Evolutionary conservation across 2,329 filamentous ascomycete genomes (phyloP).

Genomic region (Monilinia aucupariae): DNA sequence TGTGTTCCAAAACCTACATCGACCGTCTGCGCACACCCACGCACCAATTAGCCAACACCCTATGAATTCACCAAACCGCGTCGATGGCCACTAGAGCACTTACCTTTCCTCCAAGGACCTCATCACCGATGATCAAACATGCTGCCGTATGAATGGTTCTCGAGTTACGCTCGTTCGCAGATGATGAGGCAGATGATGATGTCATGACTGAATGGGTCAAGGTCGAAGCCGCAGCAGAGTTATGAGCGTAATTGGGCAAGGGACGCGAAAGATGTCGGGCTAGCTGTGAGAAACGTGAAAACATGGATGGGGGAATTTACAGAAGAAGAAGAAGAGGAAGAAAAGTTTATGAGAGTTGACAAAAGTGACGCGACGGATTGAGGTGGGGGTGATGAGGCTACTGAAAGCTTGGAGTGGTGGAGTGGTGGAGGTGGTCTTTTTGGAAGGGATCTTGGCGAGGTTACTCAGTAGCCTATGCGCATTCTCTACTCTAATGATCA

Average conservation of each 20-base stretch:
- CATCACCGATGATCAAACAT: slow-evolving; percentile 94
- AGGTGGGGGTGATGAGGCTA: neutral
- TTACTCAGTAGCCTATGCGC: no score
- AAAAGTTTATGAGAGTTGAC: neutral
- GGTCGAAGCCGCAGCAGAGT: slow-evolving; percentile 26
- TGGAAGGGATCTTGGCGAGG: no score
- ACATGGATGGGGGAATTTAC: slow-evolving; percentile 50
- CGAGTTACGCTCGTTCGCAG: slow-evolving; percentile 51
- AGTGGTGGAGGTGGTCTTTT: no score
- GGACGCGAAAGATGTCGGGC: slow-evolving; percentile 65
- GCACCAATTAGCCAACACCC: slow-evolving; percentile 31
- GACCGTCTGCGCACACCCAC: slow-evolving; percentile 32
- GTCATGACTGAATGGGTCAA: slow-evolving; percentile 39
- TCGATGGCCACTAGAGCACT: slow-evolving; percentile 25
- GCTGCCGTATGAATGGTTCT: slow-evolving; percentile 81
- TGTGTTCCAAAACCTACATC: slow-evolving; percentile 35
- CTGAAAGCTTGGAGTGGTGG: no score
- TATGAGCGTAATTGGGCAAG: slow-evolving; percentile 51
- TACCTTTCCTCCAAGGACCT: slow-evolving; percentile 91
- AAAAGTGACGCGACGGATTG: no score
- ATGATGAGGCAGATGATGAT: slow-evolving; percentile 44
- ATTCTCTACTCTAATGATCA: no score
- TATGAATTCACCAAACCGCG: neutral
- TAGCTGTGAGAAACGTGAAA: slow-evolving; percentile 68
- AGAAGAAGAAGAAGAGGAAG: neutral